Conservation (phyloP, 192 early-diverging fungal species). For the Oehlia diaphana region DNA sequence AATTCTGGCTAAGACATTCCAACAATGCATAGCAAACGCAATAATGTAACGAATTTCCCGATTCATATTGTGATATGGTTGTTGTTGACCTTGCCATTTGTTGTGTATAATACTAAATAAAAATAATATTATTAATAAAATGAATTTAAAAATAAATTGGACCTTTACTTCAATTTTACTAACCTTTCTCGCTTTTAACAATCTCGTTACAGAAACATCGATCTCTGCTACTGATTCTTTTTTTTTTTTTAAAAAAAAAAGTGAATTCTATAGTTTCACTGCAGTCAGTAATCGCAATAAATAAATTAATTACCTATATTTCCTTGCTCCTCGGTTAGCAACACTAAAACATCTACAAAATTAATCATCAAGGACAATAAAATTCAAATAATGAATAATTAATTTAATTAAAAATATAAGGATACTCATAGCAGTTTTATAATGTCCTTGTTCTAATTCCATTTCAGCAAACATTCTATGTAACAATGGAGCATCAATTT, state of each 20-base stretch:
- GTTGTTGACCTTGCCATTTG: constrained; percentile 35
- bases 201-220: constrained; percentile 16
- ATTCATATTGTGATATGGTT: constrained; percentile 26
- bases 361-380: not conserved
- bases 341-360: constrained; percentile 13
- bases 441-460: constrained; percentile 50
- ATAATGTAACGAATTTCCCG: constrained; percentile 24
- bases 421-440: constrained; percentile 46
- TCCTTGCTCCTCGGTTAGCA: constrained; percentile 19
- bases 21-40: constrained; percentile 38
- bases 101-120: constrained; percentile 39
- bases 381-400: not conserved
- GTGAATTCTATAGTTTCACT: not conserved
- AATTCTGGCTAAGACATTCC: constrained; percentile 38
- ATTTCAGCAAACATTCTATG: constrained; percentile 51
- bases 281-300: not conserved
- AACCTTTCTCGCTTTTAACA: constrained; percentile 43
- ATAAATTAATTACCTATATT: not conserved
- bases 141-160: not conserved
- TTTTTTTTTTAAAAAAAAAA: not conserved
- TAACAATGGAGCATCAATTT: constrained; percentile 39
- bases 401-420: constrained; percentile 16
- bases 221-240: constrained; percentile 15
- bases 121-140: not conserved
- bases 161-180: not conserved